Percentiles rank a stretch among this genome's conserved stretches.
phyloP scores from a whole-genome alignment of 2,329 filamentous ascomycete genomes.

The Alternaria solani region DNA sequence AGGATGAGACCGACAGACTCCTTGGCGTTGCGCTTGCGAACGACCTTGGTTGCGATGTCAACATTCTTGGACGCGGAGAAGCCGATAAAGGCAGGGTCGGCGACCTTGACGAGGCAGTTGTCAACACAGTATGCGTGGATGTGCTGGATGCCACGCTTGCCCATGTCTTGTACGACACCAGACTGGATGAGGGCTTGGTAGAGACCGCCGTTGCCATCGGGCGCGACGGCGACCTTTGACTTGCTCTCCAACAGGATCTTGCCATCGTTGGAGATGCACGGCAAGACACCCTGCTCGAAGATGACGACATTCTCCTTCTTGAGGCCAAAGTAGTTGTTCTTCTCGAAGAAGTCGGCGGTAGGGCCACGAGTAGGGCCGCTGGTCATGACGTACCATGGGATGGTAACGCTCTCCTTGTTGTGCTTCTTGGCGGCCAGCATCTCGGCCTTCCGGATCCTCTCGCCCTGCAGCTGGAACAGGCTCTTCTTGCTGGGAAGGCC shows the following conservation, averaged over 20 bases:
- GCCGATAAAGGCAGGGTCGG: conserved; percentile 93
- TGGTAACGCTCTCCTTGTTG: conserved; percentile 64
- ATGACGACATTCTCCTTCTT: conserved; percentile 84
- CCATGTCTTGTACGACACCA: conserved; percentile 86
- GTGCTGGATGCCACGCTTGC: conserved; percentile 87
- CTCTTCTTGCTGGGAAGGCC: conserved; percentile 92
- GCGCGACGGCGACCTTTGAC: conserved; percentile 89
- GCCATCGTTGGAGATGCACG: conserved; percentile 96
- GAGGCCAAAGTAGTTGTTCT: conserved; percentile 91
- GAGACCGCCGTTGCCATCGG: conserved; percentile 95
- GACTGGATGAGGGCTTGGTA: conserved; percentile 88
- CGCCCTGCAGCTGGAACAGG: conserved; percentile 96
- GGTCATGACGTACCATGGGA: conserved; percentile 99
- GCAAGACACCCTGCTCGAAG: conserved; percentile 96
- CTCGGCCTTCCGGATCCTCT: conserved; percentile 89
- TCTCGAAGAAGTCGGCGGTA: conserved; percentile 91
- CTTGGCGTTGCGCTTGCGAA: conserved; percentile 94
- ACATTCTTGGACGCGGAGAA: conserved; percentile 88
- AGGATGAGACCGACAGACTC: conserved; percentile 96
- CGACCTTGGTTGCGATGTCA: conserved; percentile 98
- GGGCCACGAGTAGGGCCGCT: conserved; percentile 90
- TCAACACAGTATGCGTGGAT: conserved; percentile 98
- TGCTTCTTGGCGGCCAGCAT: conserved; percentile 77
- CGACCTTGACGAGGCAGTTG: conserved; percentile 99
- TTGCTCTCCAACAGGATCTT: conserved; percentile 96